Percentiles rank a stretch among this genome's conserved stretches.
Evolutionary conservation across 192 early-diverging fungal genomes (phyloP).

Genomic region (Dimargaris xerosporica): DNA sequence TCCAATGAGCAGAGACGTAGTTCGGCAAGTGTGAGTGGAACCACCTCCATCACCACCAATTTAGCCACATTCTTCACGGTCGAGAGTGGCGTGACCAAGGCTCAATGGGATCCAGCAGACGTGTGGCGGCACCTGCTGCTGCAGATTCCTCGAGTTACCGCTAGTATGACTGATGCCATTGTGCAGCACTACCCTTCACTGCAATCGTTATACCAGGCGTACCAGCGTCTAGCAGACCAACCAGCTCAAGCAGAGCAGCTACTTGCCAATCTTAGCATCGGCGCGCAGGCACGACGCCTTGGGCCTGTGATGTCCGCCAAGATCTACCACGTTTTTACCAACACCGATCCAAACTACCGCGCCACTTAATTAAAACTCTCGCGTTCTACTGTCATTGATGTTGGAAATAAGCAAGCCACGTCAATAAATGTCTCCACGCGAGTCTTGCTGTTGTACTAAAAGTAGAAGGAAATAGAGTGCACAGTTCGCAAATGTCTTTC

Average conservation of each 20-base stretch:
- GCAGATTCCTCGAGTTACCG: constrained; percentile 8
- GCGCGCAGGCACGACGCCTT: neutral
- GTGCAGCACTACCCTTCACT: constrained; percentile 2
- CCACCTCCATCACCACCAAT: neutral
- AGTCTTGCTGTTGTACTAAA: too few species aligned
- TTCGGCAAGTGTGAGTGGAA: neutral
- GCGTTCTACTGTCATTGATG: too few species aligned
- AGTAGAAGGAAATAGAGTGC: too few species aligned
- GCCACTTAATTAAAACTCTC: too few species aligned
- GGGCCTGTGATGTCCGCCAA: constrained; percentile 3
- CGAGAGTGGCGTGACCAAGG: constrained; percentile 4
- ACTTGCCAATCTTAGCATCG: neutral
- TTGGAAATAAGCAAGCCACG: too few species aligned
- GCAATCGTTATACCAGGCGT: constrained; percentile 4
- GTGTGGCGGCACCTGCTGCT: constrained; percentile 2
- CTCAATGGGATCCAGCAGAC: constrained; percentile 1
- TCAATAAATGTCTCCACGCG: too few species aligned
- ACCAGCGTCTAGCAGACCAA: constrained; percentile 2
- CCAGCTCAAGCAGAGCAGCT: neutral
- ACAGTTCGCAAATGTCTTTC: too few species aligned
- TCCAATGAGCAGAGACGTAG: neutral
- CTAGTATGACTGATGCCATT: neutral
- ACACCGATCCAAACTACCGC: neutral
- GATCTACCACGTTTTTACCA: constrained; percentile 4
- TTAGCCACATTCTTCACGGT: neutral